phyloP scores from a whole-genome alignment of 2,329 filamentous ascomycete genomes.

The Dactylellina drechsleri region DNA sequence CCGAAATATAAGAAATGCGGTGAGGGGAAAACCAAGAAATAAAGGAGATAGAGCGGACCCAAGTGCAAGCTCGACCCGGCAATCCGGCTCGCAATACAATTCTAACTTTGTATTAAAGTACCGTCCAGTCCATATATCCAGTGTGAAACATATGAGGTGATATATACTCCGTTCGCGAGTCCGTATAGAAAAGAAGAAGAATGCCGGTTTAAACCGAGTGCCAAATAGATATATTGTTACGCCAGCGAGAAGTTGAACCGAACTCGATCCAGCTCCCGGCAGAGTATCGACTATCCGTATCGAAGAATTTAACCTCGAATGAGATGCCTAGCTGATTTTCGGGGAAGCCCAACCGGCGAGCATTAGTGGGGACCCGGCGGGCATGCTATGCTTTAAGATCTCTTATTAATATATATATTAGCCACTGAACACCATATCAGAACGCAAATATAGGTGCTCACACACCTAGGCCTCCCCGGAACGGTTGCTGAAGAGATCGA shows the following conservation, averaged over 20 bases:
- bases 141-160: background rate
- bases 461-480: background rate
- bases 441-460: background rate
- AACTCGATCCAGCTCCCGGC: too few species aligned
- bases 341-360: background rate
- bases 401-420: background rate
- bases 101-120: too few species aligned
- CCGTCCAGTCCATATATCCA: background rate
- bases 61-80: too few species aligned
- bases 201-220: too few species aligned
- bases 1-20: too few species aligned
- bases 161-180: background rate
- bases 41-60: too few species aligned
- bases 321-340: background rate
- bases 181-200: too few species aligned
- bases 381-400: background rate
- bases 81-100: too few species aligned
- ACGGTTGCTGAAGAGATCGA: background rate
- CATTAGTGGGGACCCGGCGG: background rate
- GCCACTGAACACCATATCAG: background rate
- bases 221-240: background rate
- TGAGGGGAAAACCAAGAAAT: too few species aligned
- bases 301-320: background rate
- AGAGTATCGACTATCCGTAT: background rate
- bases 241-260: too few species aligned